These are phyloP conservation scores for Cryptococcus sp. DNA, from an alignment of 1,284 basidiomycete genomes.

Conservation along the genomic window DNA sequence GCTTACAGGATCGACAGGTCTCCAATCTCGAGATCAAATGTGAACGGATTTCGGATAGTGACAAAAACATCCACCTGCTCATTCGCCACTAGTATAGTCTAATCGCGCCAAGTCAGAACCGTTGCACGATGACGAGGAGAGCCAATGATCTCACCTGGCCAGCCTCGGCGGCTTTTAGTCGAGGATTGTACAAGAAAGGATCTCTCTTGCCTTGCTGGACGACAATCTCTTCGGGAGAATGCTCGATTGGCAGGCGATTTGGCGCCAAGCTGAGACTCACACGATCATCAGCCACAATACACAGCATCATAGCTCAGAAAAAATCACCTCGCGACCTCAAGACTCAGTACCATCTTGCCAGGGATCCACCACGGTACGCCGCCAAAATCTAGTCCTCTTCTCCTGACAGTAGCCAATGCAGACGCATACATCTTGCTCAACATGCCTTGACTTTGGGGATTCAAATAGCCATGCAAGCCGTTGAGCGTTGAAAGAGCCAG, in stretches of 20 bases:
- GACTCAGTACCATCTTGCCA: slow-evolving; percentile 71
- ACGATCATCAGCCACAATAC: not conserved
- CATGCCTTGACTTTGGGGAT: slow-evolving; percentile 71
- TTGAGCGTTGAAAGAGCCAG: slow-evolving; percentile 67
- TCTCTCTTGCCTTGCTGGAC: slow-evolving; percentile 57
- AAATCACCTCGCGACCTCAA: slow-evolving; percentile 70
- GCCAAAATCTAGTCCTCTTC: slow-evolving; percentile 68
- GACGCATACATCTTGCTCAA: slow-evolving; percentile 69
- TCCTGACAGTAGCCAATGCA: slow-evolving; percentile 69
- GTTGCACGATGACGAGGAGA: slow-evolving; percentile 10
- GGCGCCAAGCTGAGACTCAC: slow-evolving; percentile 62
- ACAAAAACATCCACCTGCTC: slow-evolving; percentile 80
- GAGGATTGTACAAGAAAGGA: slow-evolving; percentile 86
- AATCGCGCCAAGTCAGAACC: slow-evolving; percentile 46
- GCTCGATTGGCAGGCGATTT: slow-evolving; percentile 72
- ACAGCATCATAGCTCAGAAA: slow-evolving; percentile 3
- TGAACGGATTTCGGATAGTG: slow-evolving; percentile 84
- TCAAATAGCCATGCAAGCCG: slow-evolving; percentile 65
- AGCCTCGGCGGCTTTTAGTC: slow-evolving; percentile 58
- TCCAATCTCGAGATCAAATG: slow-evolving; percentile 84
- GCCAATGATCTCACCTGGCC: slow-evolving; percentile 60
- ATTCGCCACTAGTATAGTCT: slow-evolving; percentile 73
- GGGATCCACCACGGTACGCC: slow-evolving; percentile 76
- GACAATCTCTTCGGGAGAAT: slow-evolving; percentile 51
- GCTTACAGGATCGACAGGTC: slow-evolving; percentile 74